A percentile compares a stretch with the other conserved stretches of the same genome.
Evolutionary conservation across 441 rosid species (phyloP).

Genomic region (California macrophylla): DNA sequence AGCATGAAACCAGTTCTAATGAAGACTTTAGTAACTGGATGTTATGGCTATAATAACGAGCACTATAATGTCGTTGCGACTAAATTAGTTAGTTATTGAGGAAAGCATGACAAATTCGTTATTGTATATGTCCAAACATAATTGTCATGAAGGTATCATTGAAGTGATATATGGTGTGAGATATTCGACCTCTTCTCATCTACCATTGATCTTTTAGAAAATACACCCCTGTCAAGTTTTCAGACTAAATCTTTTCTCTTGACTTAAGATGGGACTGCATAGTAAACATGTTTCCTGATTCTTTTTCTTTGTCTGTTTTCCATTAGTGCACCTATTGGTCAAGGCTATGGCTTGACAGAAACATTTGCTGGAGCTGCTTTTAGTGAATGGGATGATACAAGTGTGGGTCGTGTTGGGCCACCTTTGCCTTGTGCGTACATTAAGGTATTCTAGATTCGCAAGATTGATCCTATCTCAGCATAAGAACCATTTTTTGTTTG

Average conservation of each 20-base stretch:
- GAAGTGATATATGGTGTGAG: too few species aligned
- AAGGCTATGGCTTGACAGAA: slow-evolving; percentile 94
- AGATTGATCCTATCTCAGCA: slow-evolving; percentile 7
- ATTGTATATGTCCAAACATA: too few species aligned
- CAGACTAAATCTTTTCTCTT: not conserved
- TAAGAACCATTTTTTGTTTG: not conserved
- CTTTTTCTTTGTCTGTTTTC: slow-evolving; percentile 10
- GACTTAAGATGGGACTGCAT: not conserved
- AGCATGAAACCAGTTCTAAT: not conserved
- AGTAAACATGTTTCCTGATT: not conserved
- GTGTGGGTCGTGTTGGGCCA: slow-evolving; percentile 86
- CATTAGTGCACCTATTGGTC: slow-evolving; percentile 70
- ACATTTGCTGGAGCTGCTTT: slow-evolving; percentile 87
- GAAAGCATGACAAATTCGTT: too few species aligned
- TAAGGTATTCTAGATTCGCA: slow-evolving; percentile 40
- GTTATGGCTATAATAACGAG: not conserved
- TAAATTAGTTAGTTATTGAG: too few species aligned
- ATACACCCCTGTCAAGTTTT: too few species aligned
- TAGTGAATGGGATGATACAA: slow-evolving; percentile 65
- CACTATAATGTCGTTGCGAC: too few species aligned
- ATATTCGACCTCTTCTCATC: too few species aligned
- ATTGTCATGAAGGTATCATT: too few species aligned
- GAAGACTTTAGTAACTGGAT: not conserved
- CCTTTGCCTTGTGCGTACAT: slow-evolving; percentile 71
- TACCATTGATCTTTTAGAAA: too few species aligned